Evolutionary conservation across 495 filamentous ascomycete genomes (phyloP), one percentile per base, ranked within the genome.

Genomic region (Parathielavia appendiculata): DNA sequence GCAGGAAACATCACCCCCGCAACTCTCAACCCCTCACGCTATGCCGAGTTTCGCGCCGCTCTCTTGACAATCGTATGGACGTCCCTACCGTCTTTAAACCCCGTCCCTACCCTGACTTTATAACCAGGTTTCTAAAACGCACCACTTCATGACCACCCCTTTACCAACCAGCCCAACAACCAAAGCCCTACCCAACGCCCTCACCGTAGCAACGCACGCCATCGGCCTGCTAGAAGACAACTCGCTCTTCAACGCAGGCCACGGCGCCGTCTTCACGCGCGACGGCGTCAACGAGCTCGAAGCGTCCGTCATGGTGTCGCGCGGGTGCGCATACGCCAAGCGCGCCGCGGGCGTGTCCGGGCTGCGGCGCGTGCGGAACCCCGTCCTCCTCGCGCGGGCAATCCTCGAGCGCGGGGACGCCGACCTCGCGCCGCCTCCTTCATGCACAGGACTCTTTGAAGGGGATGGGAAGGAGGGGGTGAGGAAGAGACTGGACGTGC

Each of bases 271-370:
- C 16, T 96, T 95, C 70, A 95, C 89, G 3, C 79, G 82, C 40
- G 84, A 85, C 50, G 91, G 91, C 10, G 83, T 82, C 55, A 91
- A 89, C 71, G 91, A 96, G 71, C 83, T 95, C 62, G 91, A 96
- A 71, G 87, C 91, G 32, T 88, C 83, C n/a, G 80, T 96, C 26
- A 96, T 96, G 92, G 88, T 93, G 0, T 85, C 86, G 5, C 74
- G 76, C n/a, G 86, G 84, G 1, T 71, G n/a, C n/a, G n/a, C n/a
- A n/a, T n/a, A 75, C 40, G 81, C 82, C 30, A 96, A 96, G 73
- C 79, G 89, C 23, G 89, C 85, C 17, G 87, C 86, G 0, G 89
- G 87, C 12, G 82, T 90, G 10, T 90, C 88, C 67, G 79, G 88
- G 6, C 62, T 96, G 19, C 77, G 78, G 23, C 80, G 76, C 22